A percentile compares a stretch with the other conserved stretches of the same genome.
phyloP scores from a whole-genome alignment of 1,139 yeast genomes.

The Tardiomyces depauwii region DNA sequence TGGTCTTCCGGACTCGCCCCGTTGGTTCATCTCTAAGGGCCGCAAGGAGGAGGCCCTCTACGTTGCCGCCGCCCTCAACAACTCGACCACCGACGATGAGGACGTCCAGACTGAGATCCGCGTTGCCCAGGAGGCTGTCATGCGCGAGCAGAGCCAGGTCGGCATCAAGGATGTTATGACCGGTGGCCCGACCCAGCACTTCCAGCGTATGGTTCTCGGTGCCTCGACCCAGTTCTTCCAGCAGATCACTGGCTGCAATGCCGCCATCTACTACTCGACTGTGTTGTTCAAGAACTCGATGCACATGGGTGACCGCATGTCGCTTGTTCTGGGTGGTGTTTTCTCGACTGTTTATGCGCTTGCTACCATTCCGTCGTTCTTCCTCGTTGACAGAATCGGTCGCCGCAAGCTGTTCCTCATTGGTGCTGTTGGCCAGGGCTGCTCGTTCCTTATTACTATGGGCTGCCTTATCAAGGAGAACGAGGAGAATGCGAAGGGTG shows the following conservation, averaged over 20 bases:
- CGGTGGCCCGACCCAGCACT: conserved; percentile 6
- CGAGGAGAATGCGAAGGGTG: conserved; percentile 42
- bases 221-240: conserved; percentile 85
- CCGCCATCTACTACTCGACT: conserved; percentile 58
- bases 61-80: conserved; percentile 13
- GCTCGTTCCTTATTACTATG: conserved; percentile 27
- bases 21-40: conserved; percentile 54
- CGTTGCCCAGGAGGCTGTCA: conserved; percentile 15
- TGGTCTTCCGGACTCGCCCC: conserved; percentile 50
- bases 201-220: not conserved
- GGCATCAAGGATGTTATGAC: conserved; percentile 11
- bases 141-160: conserved; percentile 5
- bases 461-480: conserved; percentile 2
- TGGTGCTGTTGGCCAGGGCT: conserved; percentile 61
- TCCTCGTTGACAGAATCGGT: conserved; percentile 72
- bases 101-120: conserved; percentile 15
- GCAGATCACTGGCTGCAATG: conserved; percentile 87
- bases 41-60: conserved; percentile 39
- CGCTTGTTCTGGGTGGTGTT: conserved; percentile 48
- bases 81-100: conserved; percentile 7
- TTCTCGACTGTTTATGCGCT: conserved; percentile 87
- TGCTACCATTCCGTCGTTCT: conserved; percentile 76
- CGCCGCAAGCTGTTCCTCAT: conserved; percentile 60
- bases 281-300: conserved; percentile 53
- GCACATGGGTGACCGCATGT: conserved; percentile 30